Evolutionary conservation across 192 early-diverging fungal genomes (phyloP), one percentile per base, ranked within the genome.

Genomic region (Geosiphon pyriformis): DNA sequence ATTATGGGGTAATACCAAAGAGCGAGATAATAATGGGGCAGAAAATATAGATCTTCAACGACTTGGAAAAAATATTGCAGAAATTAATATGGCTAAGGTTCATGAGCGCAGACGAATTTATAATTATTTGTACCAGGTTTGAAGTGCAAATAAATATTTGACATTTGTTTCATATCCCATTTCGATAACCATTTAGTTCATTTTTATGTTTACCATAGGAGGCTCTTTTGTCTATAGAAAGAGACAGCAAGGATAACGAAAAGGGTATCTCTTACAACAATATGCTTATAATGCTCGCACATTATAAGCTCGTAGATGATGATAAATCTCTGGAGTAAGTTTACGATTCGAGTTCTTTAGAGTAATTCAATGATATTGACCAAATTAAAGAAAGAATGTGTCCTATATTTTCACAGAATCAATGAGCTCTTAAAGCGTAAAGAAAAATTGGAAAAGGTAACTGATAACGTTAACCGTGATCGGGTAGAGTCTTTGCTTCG

Each of bases 271-370:
- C 74, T 30, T 85, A 82, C 58, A 77, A 75, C 27, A 77, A 78
- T 37, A 82, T 85, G 83, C 69, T 85, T 34, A 67, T 75, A 46
- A 79, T 79, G 65, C 56, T 85, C 47, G 83, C 81, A 12, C 79
- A 85, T 53, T 73, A 77, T 72, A 82, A 82, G 61, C 54, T 85
- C 25, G 78, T 81, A 53, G 73, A 79, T 56, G 77, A 80, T 47
- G 83, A 85, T n/a, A 69, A 81, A 53, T 76, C 77, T 3, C 68
- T 85, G 30, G 25, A 74, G 77, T 79, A 74, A 73, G 74, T 63
- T 56, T 11, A 61, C 56, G 23, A n/a, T 22, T 64, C 30, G 18
- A n/a, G 27, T 20, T n/a, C 10, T 29, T 70, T 53, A 25, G 8
- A 17, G 1, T 61, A 30, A 22, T 34, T 23, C 11, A 6, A 52